A percentile compares a stretch with the other conserved stretches of the same genome.
These are phyloP conservation scores for Eimeria tenella DNA, from an alignment of 169 alveolate genomes.

Conservation along the genomic window DNA sequence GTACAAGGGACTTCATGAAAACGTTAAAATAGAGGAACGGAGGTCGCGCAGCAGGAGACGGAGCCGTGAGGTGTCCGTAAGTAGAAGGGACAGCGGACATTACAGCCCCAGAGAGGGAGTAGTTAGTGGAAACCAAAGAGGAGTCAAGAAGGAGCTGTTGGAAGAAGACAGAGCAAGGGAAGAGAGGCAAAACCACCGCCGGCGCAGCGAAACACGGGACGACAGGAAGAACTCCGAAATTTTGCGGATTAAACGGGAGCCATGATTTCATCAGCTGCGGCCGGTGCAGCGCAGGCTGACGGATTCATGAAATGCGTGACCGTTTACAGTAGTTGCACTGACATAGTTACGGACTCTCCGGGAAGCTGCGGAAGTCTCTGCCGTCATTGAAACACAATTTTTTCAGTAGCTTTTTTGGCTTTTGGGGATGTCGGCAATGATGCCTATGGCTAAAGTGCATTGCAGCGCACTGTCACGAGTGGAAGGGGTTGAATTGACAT, in stretches of 20 bases:
- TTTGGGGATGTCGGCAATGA: too few relatives aligned
- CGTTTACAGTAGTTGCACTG: too few relatives aligned
- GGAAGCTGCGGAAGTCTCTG: too few relatives aligned
- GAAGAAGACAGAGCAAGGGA: constrained; percentile 10
- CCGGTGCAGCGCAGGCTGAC: too few relatives aligned
- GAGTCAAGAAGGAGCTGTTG: constrained; percentile 2
- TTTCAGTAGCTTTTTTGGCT: too few relatives aligned
- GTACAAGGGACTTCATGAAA: not conserved
- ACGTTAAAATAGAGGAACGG: not conserved
- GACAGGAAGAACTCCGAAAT: not conserved
- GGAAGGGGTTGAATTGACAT: too few relatives aligned
- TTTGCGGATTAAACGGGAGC: constrained; percentile 15
- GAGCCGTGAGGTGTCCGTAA: not conserved
- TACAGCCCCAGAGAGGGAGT: constrained; percentile 6
- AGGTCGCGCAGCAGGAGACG: constrained; percentile 44
- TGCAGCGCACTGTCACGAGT: too few relatives aligned
- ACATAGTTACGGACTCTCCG: too few relatives aligned
- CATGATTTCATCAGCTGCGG: not conserved
- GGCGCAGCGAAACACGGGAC: constrained; percentile 9
- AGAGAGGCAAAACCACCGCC: not conserved
- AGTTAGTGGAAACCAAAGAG: not conserved
- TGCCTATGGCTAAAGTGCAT: too few relatives aligned
- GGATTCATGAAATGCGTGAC: too few relatives aligned
- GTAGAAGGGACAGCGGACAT: not conserved
- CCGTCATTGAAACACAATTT: too few relatives aligned